Percentiles rank a stretch among this genome's conserved stretches.
These are phyloP conservation scores for Phytophthora aleatoria DNA, from an alignment of 352 stramenopile genomes.

Conservation along the genomic window DNA sequence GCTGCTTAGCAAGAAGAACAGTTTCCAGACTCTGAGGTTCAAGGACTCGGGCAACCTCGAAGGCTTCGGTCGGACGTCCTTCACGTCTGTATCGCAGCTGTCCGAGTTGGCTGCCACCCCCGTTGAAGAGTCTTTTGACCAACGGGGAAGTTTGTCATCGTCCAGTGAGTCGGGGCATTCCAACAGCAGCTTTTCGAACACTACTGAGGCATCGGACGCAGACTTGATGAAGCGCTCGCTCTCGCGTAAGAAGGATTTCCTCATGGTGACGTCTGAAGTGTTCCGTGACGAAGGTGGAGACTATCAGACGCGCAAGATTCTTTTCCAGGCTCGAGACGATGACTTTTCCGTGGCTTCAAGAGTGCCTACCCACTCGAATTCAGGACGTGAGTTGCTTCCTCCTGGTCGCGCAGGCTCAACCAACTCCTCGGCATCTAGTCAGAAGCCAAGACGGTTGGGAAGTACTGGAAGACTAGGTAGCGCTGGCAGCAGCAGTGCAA, in stretches of 20 bases:
- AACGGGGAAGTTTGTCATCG: slow-evolving; percentile 57
- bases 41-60: slow-evolving; percentile 55
- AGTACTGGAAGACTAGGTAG: slow-evolving; percentile 31
- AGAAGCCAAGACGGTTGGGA: slow-evolving; percentile 40
- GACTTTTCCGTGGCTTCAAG: slow-evolving; percentile 87
- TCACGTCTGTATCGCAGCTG: slow-evolving; percentile 71
- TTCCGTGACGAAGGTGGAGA: slow-evolving; percentile 85
- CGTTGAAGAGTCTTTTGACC: slow-evolving; percentile 31
- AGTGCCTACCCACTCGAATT: slow-evolving; percentile 74
- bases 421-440: slow-evolving; percentile 46
- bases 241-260: slow-evolving; percentile 88
- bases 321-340: slow-evolving; percentile 86
- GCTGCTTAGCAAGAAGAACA: slow-evolving; percentile 55
- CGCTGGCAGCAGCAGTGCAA: slow-evolving; percentile 19
- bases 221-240: slow-evolving; percentile 86
- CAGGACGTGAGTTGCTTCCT: slow-evolving; percentile 52
- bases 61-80: slow-evolving; percentile 73
- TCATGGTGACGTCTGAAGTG: slow-evolving; percentile 92
- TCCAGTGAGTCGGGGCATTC: slow-evolving; percentile 41
- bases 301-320: slow-evolving; percentile 88
- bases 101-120: slow-evolving; percentile 49
- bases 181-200: slow-evolving; percentile 34
- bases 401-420: slow-evolving; percentile 40
- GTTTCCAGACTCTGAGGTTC: slow-evolving; percentile 41
- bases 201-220: slow-evolving; percentile 44